Evolutionary conservation across 176 grass and related monocot species (phyloP).

Genomic region (Ampelocalamus luodianensis): DNA sequence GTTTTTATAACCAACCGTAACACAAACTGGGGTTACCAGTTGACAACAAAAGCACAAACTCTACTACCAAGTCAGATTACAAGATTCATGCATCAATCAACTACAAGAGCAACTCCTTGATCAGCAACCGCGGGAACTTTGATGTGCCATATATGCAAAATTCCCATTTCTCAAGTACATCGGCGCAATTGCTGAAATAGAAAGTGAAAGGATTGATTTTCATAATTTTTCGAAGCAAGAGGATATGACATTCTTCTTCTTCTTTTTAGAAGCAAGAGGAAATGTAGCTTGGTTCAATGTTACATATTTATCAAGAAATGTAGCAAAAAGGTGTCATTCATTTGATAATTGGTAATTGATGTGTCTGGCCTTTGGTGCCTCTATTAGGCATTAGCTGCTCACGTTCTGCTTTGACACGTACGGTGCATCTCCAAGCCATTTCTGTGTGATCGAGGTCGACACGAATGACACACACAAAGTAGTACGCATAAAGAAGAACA

Average conservation of each 20-base stretch:
- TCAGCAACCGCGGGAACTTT: not conserved
- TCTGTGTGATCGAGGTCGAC: not conserved
- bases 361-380: not conserved
- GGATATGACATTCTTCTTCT: no score
- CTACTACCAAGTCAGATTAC: no score
- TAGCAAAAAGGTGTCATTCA: no score
- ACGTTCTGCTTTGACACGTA: no score
- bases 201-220: not conserved
- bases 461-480: not conserved
- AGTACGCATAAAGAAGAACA: slow-evolving; percentile 41
- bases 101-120: no score
- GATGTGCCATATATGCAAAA: not conserved
- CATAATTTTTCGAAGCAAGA: not conserved
- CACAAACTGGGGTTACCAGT: no score
- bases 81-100: no score
- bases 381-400: no score
- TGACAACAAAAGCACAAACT: no score
- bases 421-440: no score
- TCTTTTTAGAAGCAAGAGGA: no score
- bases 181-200: not conserved
- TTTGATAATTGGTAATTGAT: not conserved
- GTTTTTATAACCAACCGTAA: no score
- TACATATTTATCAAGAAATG: not conserved
- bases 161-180: not conserved
- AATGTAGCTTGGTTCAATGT: not conserved